phyloP scores from a whole-genome alignment of 306 rosid species.

The Lathyrus tuberosus region DNA sequence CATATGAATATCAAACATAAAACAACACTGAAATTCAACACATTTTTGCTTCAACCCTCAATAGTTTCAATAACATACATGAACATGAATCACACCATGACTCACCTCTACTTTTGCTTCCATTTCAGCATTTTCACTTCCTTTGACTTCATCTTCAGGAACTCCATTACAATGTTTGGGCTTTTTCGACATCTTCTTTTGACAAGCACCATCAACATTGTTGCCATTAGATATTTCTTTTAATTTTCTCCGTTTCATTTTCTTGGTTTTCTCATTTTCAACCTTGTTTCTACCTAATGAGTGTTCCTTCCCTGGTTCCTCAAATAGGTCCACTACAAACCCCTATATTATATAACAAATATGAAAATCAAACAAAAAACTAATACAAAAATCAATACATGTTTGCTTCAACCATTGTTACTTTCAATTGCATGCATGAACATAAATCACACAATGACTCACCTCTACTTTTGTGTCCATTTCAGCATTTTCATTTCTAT shows the following conservation, averaged over 20 bases:
- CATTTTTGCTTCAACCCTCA: too few species aligned
- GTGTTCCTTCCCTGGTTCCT: constrained; percentile 59
- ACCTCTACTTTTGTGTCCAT: too few species aligned
- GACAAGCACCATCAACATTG: constrained; percentile 33
- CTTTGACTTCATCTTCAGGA: too few species aligned
- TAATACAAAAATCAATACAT: neutral
- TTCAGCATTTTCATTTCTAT: too few species aligned
- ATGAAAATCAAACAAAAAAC: neutral
- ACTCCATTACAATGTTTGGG: too few species aligned
- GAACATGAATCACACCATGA: too few species aligned
- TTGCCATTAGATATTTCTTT: constrained; percentile 61
- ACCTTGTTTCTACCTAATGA: constrained; percentile 21
- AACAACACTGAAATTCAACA: too few species aligned
- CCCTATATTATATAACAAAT: constrained; percentile 35
- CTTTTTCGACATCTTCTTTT: too few species aligned
- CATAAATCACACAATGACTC: too few species aligned
- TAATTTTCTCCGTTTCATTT: constrained; percentile 52
- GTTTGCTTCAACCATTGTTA: constrained; percentile 14
- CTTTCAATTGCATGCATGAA: neutral
- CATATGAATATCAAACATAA: too few species aligned
- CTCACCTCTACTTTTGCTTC: too few species aligned
- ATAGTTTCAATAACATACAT: neutral
- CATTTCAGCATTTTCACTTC: too few species aligned
- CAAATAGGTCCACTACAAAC: constrained; percentile 21
- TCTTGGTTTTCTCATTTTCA: constrained; percentile 30